These are phyloP conservation scores for Dorcoceras hygrometricum DNA, from an alignment of 257 asterid genomes.

Conservation along the genomic window DNA sequence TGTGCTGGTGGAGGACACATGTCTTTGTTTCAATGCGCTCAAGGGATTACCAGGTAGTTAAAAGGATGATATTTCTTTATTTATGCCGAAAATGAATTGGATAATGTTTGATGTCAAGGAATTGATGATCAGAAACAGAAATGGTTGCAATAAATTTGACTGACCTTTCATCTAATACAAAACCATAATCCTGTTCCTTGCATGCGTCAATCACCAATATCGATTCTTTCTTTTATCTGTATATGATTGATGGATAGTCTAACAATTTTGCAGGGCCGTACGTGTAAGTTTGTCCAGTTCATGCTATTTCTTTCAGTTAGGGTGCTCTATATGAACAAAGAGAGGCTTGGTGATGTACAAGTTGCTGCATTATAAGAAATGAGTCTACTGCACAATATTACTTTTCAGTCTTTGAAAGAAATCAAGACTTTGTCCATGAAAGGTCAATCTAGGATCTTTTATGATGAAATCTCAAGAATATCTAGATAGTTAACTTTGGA, in stretches of 20 bases:
- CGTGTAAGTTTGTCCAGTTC: conserved; percentile 62
- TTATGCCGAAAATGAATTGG: background rate
- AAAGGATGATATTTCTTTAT: background rate
- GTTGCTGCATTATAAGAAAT: background rate
- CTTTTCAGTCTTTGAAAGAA: background rate
- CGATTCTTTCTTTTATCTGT: background rate
- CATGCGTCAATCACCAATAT: background rate
- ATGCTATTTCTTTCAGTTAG: conserved; percentile 26
- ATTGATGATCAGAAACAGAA: background rate
- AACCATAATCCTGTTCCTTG: background rate
- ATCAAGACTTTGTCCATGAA: background rate
- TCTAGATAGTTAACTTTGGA: background rate
- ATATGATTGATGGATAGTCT: conserved; percentile 18
- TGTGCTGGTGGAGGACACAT: conserved; percentile 96
- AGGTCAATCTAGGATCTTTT: background rate
- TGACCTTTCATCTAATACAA: background rate
- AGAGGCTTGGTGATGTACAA: too few relatives aligned
- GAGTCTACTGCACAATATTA: background rate
- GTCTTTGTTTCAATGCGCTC: conserved; percentile 94
- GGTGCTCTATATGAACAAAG: too few relatives aligned
- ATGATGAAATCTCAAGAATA: background rate
- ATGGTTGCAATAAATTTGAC: background rate
- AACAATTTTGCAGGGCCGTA: conserved; percentile 74
- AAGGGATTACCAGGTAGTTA: conserved; percentile 90
- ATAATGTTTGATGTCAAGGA: background rate